phyloP scores from a whole-genome alignment of 306 rosid genomes.

The Ceratonia siliqua region DNA sequence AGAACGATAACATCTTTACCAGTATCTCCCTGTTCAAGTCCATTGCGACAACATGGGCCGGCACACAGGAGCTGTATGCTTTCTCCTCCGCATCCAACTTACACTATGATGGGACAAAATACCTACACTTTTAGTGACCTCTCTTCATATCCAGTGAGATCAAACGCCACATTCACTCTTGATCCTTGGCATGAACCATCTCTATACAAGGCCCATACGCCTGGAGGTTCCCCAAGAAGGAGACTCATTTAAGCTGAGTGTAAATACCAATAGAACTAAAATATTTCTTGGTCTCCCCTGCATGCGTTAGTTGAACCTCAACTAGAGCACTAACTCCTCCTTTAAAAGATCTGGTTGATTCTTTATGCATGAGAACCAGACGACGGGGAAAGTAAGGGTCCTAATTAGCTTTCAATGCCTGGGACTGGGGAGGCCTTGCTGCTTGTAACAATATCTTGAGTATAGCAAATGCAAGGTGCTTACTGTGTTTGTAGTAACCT shows the following conservation, averaged over 20 bases:
- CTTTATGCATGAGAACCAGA: slow-evolving; percentile 37
- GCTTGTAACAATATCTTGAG: slow-evolving; percentile 48
- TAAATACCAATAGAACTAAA: slow-evolving; percentile 47
- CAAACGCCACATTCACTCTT: slow-evolving; percentile 51
- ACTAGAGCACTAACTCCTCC: slow-evolving; percentile 26
- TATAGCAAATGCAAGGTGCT: slow-evolving; percentile 45
- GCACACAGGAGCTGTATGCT: slow-evolving; percentile 55
- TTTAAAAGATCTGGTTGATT: slow-evolving; percentile 30
- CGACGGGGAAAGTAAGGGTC: slow-evolving; percentile 20
- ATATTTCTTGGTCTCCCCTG: slow-evolving; percentile 36
- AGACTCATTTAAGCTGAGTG: slow-evolving; percentile 63
- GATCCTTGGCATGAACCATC: slow-evolving; percentile 68
- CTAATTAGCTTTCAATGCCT: slow-evolving; percentile 14
- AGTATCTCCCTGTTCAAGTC: slow-evolving; percentile 94
- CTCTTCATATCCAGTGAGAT: slow-evolving; percentile 51
- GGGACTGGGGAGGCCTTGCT: slow-evolving; percentile 34
- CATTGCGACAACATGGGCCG: slow-evolving; percentile 65
- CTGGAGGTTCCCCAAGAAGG: slow-evolving; percentile 85
- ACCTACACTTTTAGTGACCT: slow-evolving; percentile 51
- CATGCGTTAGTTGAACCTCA: slow-evolving; percentile 32
- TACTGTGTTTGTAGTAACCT: slow-evolving; percentile 34
- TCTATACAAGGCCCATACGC: slow-evolving; percentile 58
- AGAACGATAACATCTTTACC: slow-evolving; percentile 83
- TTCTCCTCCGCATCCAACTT: slow-evolving; percentile 84
- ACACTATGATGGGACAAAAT: slow-evolving; percentile 57